A percentile compares a stretch with the other conserved stretches of the same genome.
phyloP scores from a whole-genome alignment of 257 asterid species.

The Datura wrightii region DNA sequence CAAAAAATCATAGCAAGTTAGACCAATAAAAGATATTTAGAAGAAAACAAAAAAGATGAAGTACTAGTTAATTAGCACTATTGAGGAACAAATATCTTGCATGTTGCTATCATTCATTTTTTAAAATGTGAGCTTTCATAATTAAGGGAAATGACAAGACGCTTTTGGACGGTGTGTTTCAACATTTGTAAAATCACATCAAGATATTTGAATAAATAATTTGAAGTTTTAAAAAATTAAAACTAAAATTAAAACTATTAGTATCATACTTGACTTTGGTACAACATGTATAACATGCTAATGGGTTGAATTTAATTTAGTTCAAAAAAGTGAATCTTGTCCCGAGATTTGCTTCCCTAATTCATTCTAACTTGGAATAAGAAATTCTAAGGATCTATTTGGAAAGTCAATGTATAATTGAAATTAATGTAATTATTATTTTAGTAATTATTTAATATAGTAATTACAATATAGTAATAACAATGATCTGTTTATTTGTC shows the following conservation, averaged over 20 bases:
- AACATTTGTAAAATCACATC: not conserved
- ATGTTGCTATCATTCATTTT: constrained; percentile 13
- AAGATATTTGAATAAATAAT: not conserved
- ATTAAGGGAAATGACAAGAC: constrained; percentile 46
- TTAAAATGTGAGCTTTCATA: constrained; percentile 28
- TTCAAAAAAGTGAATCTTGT: not conserved
- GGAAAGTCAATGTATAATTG: too few species aligned
- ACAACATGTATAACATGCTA: constrained; percentile 62
- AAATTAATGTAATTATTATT: too few species aligned
- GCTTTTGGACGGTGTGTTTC: not conserved
- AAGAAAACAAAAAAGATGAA: not conserved
- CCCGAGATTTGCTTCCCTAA: not conserved
- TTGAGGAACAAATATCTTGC: constrained; percentile 24
- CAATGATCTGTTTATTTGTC: too few species aligned
- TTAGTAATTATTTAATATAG: too few species aligned
- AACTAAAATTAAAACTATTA: not conserved
- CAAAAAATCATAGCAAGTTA: not conserved
- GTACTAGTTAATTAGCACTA: not conserved
- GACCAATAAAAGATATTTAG: not conserved
- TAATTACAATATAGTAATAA: too few species aligned
- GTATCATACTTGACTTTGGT: constrained; percentile 25
- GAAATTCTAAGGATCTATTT: not conserved
- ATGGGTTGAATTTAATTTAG: constrained; percentile 36
- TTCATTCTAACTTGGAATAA: not conserved
- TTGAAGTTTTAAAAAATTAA: not conserved